Evolutionary conservation across 371 early-diverging fungal species (phyloP).

Genomic region (Catenaria anguillulae): DNA sequence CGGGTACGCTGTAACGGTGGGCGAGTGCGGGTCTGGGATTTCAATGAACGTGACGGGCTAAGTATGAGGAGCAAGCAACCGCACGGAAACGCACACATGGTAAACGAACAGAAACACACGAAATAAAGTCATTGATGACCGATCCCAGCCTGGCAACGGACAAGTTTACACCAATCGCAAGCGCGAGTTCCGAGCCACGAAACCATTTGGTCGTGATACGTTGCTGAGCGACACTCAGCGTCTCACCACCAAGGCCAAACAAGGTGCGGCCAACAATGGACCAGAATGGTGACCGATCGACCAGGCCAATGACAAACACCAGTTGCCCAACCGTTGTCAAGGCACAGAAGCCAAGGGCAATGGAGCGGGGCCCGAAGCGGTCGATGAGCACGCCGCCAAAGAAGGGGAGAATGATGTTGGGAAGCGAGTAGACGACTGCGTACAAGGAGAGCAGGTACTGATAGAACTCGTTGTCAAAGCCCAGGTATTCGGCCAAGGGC

Average conservation of each 20-base stretch:
- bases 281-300: slow-evolving; percentile 15
- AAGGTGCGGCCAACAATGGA: slow-evolving; percentile 32
- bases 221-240: slow-evolving; percentile 28
- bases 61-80: too few species aligned
- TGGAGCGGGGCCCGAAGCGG: slow-evolving; percentile 19
- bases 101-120: slow-evolving; percentile 9
- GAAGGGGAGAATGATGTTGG: slow-evolving; percentile 47
- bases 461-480: slow-evolving; percentile 17
- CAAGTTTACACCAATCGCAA: slow-evolving; percentile 29
- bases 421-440: slow-evolving; percentile 40
- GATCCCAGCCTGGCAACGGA: slow-evolving; percentile 27
- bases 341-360: slow-evolving; percentile 30
- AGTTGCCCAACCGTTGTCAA: slow-evolving; percentile 43
- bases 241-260: slow-evolving; percentile 40
- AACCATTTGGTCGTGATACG: slow-evolving; percentile 31
- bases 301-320: slow-evolving; percentile 37
- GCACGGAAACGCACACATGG: too few species aligned
- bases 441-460: slow-evolving; percentile 18
- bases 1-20: slow-evolving; percentile 1
- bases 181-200: slow-evolving; percentile 28
- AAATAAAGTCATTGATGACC: slow-evolving; percentile 27
- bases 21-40: background rate
- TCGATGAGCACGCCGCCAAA: slow-evolving; percentile 37
- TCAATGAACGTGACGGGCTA: background rate
- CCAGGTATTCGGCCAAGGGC: slow-evolving; percentile 17